Conservation (phyloP, 2,329 filamentous ascomycete species). For the Ramularia endophylla region DNA sequence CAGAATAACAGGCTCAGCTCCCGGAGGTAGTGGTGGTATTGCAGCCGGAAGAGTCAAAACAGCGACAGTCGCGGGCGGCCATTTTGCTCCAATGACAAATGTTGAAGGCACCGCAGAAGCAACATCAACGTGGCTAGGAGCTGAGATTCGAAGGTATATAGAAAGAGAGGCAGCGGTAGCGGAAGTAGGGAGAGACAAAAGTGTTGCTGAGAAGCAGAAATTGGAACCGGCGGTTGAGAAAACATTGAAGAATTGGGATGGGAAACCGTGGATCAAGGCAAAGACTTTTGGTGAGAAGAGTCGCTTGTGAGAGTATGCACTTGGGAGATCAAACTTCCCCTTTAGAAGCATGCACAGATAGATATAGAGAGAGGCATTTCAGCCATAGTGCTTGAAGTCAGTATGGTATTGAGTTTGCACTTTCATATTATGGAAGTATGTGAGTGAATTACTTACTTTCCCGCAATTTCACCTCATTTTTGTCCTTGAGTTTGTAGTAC, state of each 20-base stretch:
- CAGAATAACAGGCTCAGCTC: conserved; percentile 44
- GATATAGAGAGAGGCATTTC: too few relatives aligned
- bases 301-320: too few relatives aligned
- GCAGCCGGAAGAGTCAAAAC: conserved; percentile 58
- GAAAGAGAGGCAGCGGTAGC: neutral
- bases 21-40: conserved; percentile 59
- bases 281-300: neutral
- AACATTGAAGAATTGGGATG: conserved; percentile 2
- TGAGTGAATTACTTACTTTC: too few relatives aligned
- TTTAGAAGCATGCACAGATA: too few relatives aligned
- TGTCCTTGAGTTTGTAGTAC: too few relatives aligned
- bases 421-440: too few relatives aligned
- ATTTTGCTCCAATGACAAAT: conserved; percentile 74
- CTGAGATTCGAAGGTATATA: neutral
- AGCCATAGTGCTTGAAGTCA: too few relatives aligned
- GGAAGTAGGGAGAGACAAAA: neutral
- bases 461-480: too few relatives aligned
- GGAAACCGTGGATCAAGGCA: conserved; percentile 3
- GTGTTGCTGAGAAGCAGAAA: conserved; percentile 1
- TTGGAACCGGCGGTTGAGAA: conserved; percentile 4
- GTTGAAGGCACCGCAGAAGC: conserved; percentile 57
- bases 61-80: conserved; percentile 60
- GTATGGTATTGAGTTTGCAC: too few relatives aligned
- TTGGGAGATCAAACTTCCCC: too few relatives aligned
- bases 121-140: conserved; percentile 30